A percentile compares a stretch with the other conserved stretches of the same genome.
These are phyloP conservation scores for Paratrimastix pyriformis DNA, from an alignment of 78 protist genomes.

Conservation along the genomic window DNA sequence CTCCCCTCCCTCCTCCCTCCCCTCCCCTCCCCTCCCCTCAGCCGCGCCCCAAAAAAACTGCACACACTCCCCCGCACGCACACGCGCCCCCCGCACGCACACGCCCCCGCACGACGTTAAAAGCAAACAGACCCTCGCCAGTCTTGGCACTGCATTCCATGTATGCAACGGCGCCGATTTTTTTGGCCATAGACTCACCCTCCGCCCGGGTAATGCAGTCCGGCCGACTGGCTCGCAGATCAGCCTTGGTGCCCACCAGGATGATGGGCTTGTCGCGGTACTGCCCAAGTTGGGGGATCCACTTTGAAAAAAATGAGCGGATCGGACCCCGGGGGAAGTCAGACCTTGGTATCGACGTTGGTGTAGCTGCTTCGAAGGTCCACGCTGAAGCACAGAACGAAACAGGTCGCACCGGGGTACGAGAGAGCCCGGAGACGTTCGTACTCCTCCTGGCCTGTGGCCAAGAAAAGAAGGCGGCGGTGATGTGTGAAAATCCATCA, in stretches of 20 bases:
- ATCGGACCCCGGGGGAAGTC: too few relatives aligned
- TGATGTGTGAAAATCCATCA: too few relatives aligned
- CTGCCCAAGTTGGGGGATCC: slow-evolving; percentile 17
- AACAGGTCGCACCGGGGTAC: slow-evolving; percentile 2
- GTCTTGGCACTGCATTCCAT: slow-evolving; percentile 18
- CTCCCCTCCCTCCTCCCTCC: too few relatives aligned
- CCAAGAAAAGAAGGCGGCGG: too few relatives aligned
- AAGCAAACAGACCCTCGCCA: too few relatives aligned
- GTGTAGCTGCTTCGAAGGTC: background rate
- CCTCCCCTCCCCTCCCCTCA: too few relatives aligned
- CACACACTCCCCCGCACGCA: too few relatives aligned
- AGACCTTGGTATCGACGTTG: slow-evolving; percentile 1
- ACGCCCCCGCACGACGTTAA: too few relatives aligned
- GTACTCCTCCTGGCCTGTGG: slow-evolving; percentile 22
- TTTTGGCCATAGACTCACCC: background rate
- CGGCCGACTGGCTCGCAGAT: slow-evolving; percentile 11
- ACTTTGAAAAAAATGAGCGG: too few relatives aligned
- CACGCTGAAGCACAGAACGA: slow-evolving; percentile 11
- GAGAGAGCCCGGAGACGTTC: slow-evolving; percentile 20
- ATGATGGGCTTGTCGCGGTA: slow-evolving; percentile 10
- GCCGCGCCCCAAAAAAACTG: too few relatives aligned
- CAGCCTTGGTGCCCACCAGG: slow-evolving; percentile 24
- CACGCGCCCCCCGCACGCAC: too few relatives aligned
- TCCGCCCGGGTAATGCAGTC: background rate
- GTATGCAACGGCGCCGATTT: background rate